A percentile compares a stretch with the other conserved stretches of the same genome.
Conservation (phyloP, 345 rosid genomes). For the Salix arbutifolia region DNA sequence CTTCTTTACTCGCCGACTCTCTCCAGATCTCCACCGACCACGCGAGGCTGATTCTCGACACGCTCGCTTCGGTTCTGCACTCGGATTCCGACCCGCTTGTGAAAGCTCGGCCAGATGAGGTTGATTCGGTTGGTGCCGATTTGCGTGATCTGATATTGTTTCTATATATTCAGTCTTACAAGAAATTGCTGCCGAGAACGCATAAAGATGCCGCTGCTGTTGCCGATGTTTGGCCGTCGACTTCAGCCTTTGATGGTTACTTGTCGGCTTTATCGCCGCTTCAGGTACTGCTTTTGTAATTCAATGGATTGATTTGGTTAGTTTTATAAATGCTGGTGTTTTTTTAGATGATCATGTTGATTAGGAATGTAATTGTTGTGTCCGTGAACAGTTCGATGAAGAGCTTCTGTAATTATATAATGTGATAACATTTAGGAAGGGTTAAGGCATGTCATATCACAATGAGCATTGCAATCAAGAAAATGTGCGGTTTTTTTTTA, state of each 20-base stretch:
- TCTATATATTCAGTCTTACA: slow-evolving; percentile 88
- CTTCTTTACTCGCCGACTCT: slow-evolving; percentile 58
- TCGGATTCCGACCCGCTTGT: slow-evolving; percentile 72
- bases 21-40: slow-evolving; percentile 91
- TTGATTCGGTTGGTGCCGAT: slow-evolving; percentile 75
- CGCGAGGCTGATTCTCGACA: slow-evolving; percentile 79
- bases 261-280: slow-evolving; percentile 93
- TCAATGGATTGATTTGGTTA: background rate
- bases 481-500: background rate
- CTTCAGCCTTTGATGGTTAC: slow-evolving; percentile 95
- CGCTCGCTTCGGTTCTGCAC: slow-evolving; percentile 84
- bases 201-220: slow-evolving; percentile 92
- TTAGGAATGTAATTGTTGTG: background rate
- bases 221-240: slow-evolving; percentile 99
- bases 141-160: slow-evolving; percentile 77
- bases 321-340: slow-evolving; percentile 1
- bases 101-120: slow-evolving; percentile 43
- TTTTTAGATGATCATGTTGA: background rate
- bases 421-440: background rate
- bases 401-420: background rate
- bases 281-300: slow-evolving; percentile 51
- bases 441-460: background rate
- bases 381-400: background rate
- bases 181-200: slow-evolving; percentile 80
- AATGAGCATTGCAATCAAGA: background rate